phyloP scores from a whole-genome alignment of 2,329 filamentous ascomycete genomes.

The Tolypocladium tropicale region DNA sequence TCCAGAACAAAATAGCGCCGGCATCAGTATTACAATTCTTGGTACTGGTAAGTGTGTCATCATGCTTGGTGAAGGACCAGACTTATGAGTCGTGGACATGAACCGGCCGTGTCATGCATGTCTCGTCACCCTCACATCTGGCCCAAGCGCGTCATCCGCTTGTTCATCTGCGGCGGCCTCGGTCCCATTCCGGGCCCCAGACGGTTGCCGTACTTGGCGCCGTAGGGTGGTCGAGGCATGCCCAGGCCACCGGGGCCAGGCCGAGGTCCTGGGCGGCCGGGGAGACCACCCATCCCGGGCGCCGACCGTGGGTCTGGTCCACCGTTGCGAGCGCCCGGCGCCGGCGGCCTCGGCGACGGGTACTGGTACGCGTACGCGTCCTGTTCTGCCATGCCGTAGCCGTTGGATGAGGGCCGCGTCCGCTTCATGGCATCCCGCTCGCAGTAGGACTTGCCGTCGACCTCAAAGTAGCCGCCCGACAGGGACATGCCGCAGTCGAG shows the following conservation, averaged over 20 bases:
- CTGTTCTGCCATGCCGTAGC: not conserved
- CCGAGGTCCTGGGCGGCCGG: conserved; percentile 9
- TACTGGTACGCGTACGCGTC: conserved; percentile 8
- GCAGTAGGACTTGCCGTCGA: conserved; percentile 70
- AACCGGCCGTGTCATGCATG: not conserved
- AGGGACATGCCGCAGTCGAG: conserved; percentile 65
- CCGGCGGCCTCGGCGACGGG: too few relatives aligned
- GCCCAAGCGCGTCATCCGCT: conserved; percentile 50
- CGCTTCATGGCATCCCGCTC: conserved; percentile 70
- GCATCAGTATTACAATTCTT: not conserved
- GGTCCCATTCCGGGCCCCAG: conserved; percentile 7
- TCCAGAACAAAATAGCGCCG: too few relatives aligned
- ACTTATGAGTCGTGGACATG: not conserved
- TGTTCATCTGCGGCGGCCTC: conserved; percentile 44
- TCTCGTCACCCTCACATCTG: not conserved
- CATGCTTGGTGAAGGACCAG: too few relatives aligned
- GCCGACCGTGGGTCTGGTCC: conserved; percentile 11
- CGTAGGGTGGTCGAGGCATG: conserved; percentile 3
- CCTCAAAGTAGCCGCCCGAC: conserved; percentile 82
- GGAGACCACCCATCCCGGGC: conserved; percentile 5
- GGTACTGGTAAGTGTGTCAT: not conserved
- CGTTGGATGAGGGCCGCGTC: conserved; percentile 22
- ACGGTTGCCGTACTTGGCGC: conserved; percentile 7
- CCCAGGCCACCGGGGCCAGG: conserved; percentile 4
- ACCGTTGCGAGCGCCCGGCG: conserved; percentile 3